Base-by-base conservation (phyloP, 768 basidiomycete genomes). In the Candolleomyces aberdarensis region DNA sequence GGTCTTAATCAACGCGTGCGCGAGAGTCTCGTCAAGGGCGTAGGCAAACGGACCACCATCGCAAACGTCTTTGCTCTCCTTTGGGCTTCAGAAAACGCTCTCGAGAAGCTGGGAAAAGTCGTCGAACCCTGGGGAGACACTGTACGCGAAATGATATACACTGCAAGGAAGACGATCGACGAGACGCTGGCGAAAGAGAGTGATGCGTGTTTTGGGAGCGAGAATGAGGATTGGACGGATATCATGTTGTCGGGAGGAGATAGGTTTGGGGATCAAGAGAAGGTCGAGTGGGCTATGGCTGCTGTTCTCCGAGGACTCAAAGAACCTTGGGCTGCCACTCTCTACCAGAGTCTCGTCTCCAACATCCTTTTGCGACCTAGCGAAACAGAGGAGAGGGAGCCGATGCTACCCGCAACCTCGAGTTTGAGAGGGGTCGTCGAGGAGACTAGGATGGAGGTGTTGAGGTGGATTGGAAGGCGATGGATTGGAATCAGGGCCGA, bases 311-410 rank as follows among this genome's bases (percentile, higher is more conserved):
- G 89, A 66, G 83, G 89, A 0, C 77, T 92, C 66, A 81, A 72
- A 58, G 89, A 88, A 63, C 78, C 76, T 61, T 86, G 82, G 72
- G 92, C 88, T 15, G 83, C 81, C 2, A 71, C 68, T 49, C 74
- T 95, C 15, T 98, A 98, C 6, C 69, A 92, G 89, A 83, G 85
- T 0, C 78, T 93, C 0, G 92, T 94, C 6, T 88, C 85, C 6
- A 81, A 80, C 3, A 83, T 95, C 43, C 78, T 94, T 0, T 80
- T 94, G 19, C 83, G 86, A 14, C 84, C 88, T 0, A 85, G 90
- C 60, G 80, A 82, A 0, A 80, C 83, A 0, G 85, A 87, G 47
- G 74, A 80, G 0, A 80, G 81, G 43, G 74, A 80, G 6, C 85
- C 91, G 1, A 83, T 89, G 70, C 78, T 96, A 2, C 75, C 86